Conservation (phyloP, 768 basidiomycete species). For the Kwoniella shandongensis region DNA sequence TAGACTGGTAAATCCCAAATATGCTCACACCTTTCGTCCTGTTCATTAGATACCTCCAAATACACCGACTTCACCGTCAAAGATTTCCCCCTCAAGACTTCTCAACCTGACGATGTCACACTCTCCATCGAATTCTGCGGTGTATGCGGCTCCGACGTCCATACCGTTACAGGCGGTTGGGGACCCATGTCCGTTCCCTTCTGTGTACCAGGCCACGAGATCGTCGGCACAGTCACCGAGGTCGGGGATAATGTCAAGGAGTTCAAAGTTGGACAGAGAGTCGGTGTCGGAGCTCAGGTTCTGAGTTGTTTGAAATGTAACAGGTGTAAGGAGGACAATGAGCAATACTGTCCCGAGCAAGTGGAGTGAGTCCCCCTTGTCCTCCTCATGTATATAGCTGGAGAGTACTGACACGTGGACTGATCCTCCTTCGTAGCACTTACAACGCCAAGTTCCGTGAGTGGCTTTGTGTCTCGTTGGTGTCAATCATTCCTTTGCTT, state of each 20-base stretch:
- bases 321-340: conserved; percentile 37
- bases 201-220: conserved; percentile 58
- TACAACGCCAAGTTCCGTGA: conserved; percentile 47
- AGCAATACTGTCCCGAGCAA: conserved; percentile 60
- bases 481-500: not conserved
- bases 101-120: conserved; percentile 42
- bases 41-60: conserved; percentile 36
- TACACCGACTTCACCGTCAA: conserved; percentile 47
- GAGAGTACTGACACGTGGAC: not conserved
- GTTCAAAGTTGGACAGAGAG: conserved; percentile 63
- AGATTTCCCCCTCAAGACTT: conserved; percentile 44
- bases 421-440: no score
- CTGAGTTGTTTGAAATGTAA: conserved; percentile 60
- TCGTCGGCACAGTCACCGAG: conserved; percentile 60
- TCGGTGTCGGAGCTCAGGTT: conserved; percentile 61
- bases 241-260: conserved; percentile 62
- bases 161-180: conserved; percentile 59
- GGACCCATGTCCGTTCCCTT: conserved; percentile 33
- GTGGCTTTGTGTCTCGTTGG: not conserved
- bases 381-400: not conserved
- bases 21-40: not conserved
- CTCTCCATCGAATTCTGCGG: conserved; percentile 49
- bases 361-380: conserved; percentile 34
- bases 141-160: conserved; percentile 62
- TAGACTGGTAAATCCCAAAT: no score